Conservation (phyloP, 495 filamentous ascomycete genomes). For the Podospora sp. region DNA sequence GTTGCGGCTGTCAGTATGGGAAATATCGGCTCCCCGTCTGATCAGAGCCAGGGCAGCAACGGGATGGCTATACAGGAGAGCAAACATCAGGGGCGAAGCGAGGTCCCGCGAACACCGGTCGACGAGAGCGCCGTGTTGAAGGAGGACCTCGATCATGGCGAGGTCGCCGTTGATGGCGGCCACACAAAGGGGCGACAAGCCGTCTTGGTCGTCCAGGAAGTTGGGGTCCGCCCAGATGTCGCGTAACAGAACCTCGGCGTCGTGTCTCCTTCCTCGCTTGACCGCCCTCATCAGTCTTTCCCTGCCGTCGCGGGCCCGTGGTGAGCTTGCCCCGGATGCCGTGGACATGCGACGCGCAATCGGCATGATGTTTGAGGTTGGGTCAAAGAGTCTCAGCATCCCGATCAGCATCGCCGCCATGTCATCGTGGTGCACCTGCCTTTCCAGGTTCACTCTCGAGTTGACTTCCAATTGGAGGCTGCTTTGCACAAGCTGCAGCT, state of each 20-base stretch:
- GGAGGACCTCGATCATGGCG: constrained; percentile 16
- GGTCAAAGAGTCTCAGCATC: not conserved
- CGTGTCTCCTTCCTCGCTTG: not conserved
- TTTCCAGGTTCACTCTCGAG: not conserved
- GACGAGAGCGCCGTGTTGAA: constrained; percentile 13
- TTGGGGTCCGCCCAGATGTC: constrained; percentile 12
- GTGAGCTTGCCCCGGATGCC: not conserved
- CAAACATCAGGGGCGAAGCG: constrained; percentile 16
- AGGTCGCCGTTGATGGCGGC: constrained; percentile 15
- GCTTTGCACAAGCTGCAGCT: constrained; percentile 14
- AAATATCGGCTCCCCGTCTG: constrained; percentile 14
- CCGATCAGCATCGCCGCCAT: not conserved
- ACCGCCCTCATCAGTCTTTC: constrained; percentile 15
- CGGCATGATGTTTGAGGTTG: not conserved
- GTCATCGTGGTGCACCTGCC: not conserved
- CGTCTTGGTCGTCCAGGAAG: constrained; percentile 7
- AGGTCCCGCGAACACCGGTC: constrained; percentile 7
- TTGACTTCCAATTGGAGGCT: not conserved
- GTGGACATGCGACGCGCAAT: constrained; percentile 5
- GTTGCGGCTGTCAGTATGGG: not conserved
- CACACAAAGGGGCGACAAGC: constrained; percentile 16
- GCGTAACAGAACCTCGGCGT: not conserved
- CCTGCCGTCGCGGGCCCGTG: not conserved
- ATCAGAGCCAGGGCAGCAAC: constrained; percentile 11
- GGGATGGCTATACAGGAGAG: constrained; percentile 8